Percentiles rank a stretch among this genome's conserved stretches.
Evolutionary conservation across 192 early-diverging fungal genomes (phyloP).

Genomic region (Funneliformis mosseae): DNA sequence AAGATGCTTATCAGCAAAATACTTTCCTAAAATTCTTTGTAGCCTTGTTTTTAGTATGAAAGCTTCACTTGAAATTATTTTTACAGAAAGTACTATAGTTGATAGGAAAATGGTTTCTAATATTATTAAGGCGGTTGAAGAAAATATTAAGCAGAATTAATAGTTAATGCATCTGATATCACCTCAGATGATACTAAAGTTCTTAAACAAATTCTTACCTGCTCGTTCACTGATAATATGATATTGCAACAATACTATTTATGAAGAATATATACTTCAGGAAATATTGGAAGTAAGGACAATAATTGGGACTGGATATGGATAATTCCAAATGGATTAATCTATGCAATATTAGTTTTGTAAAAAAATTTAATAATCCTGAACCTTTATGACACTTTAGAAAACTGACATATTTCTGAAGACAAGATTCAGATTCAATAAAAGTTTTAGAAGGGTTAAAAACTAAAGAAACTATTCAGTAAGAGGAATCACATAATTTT

Average conservation of each 20-base stretch:
- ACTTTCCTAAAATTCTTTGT: constrained; percentile 28
- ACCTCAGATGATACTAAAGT: too few relatives aligned
- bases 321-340: constrained; percentile 30
- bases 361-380: constrained; percentile 28
- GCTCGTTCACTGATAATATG: constrained; percentile 27
- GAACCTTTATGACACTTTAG: too few relatives aligned
- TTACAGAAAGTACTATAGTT: constrained; percentile 3
- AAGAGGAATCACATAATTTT: constrained; percentile 25
- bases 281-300: constrained; percentile 24
- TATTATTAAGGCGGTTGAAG: too few relatives aligned
- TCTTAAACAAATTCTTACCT: too few relatives aligned
- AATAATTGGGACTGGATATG: constrained; percentile 24
- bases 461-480: constrained; percentile 26
- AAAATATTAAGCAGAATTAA: too few relatives aligned
- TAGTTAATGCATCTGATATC: too few relatives aligned
- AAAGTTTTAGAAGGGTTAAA: constrained; percentile 24
- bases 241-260: constrained; percentile 25
- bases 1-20: constrained; percentile 25
- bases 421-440: too few relatives aligned
- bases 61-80: constrained; percentile 17
- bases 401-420: too few relatives aligned
- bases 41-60: too few relatives aligned
- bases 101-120: background rate
- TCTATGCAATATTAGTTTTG: constrained; percentile 20
- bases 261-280: too few relatives aligned